phyloP scores from a whole-genome alignment of 2,329 filamentous ascomycete species.

The Aspergillus sp. region DNA sequence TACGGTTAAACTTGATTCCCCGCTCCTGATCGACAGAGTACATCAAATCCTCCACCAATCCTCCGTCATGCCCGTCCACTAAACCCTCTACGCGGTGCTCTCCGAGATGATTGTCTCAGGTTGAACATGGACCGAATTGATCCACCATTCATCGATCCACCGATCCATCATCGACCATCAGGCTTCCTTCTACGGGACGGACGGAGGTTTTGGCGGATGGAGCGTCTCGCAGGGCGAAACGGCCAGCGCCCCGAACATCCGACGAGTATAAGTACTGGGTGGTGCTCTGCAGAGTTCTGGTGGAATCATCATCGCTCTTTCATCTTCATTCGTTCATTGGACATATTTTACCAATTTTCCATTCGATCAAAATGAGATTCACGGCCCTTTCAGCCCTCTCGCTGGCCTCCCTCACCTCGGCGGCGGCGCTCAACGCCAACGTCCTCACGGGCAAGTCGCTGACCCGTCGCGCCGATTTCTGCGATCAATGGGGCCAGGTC shows the following conservation, averaged over 20 bases:
- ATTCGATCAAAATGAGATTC: slow-evolving; percentile 27
- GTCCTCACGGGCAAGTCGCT: slow-evolving; percentile 15
- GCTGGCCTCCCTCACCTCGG: slow-evolving; percentile 23
- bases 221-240: neutral
- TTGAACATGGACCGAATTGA: slow-evolving; percentile 3
- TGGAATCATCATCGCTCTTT: neutral
- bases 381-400: slow-evolving; percentile 17
- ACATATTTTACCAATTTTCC: slow-evolving; percentile 1
- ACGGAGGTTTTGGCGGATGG: slow-evolving; percentile 4
- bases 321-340: neutral
- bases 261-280: slow-evolving; percentile 1
- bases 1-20: too few species aligned
- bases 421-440: slow-evolving; percentile 3
- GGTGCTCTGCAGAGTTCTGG: neutral
- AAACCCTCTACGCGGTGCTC: neutral
- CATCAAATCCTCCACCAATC: slow-evolving; percentile 2
- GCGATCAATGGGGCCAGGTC: slow-evolving; percentile 41
- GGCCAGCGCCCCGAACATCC: neutral
- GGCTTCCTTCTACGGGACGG: neutral
- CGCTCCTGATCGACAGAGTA: too few species aligned
- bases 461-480: slow-evolving; percentile 33
- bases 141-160: slow-evolving; percentile 7
- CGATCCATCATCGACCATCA: neutral
- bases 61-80: slow-evolving; percentile 1
- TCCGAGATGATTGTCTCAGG: slow-evolving; percentile 8